A percentile compares a stretch with the other conserved stretches of the same genome.
phyloP scores from a whole-genome alignment of 129 eudicot species.

The Chrysanthemum seticuspe region DNA sequence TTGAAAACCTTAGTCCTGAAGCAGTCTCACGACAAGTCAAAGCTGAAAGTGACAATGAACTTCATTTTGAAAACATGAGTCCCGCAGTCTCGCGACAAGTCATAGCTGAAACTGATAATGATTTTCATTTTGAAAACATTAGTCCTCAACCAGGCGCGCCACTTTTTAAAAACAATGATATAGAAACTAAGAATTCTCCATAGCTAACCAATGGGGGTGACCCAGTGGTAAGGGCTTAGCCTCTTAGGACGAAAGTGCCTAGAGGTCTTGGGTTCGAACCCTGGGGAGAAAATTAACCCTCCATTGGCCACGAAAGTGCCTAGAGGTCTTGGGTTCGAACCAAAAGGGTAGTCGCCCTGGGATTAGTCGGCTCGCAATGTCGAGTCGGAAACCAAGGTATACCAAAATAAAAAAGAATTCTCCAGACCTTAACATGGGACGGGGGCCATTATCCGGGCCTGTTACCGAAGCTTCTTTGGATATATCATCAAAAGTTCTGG shows the following conservation, averaged over 20 bases:
- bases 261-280: no score
- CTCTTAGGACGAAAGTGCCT: no score
- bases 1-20: conserved; percentile 36
- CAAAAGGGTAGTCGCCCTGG: no score
- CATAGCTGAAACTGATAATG: neutral
- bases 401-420: neutral
- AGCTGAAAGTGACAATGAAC: conserved; percentile 41
- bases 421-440: conserved; percentile 27
- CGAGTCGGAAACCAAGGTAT: no score
- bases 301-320: no score
- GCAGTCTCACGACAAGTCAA: conserved; percentile 18
- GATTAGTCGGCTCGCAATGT: no score
- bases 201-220: no score
- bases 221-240: no score
- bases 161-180: neutral
- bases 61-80: conserved; percentile 34
- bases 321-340: no score
- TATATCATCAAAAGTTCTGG: conserved; percentile 12
- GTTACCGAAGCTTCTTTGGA: neutral
- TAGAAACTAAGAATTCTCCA: conserved; percentile 11
- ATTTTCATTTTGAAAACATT: neutral
- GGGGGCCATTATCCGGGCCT: conserved; percentile 3
- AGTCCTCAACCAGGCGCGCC: conserved; percentile 10
- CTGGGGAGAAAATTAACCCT: no score
- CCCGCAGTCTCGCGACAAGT: conserved; percentile 22